Conservation (phyloP, 1,284 basidiomycete species). For the Tilletia setariae region DNA sequence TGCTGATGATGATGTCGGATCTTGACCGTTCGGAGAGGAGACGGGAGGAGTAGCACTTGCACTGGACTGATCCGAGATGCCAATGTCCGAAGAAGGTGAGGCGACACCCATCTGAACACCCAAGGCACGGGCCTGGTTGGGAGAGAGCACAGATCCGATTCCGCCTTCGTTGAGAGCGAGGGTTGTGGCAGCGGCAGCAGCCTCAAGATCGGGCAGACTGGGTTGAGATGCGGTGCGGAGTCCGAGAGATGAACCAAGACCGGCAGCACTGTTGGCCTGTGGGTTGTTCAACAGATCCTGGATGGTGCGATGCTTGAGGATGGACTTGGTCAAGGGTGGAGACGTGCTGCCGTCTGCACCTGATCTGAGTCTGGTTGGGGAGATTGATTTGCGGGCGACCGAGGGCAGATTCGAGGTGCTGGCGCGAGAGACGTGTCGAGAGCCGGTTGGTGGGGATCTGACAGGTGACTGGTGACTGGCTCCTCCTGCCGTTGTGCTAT, state of each 20-base stretch:
- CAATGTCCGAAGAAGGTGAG: background rate
- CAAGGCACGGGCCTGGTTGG: background rate
- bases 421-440: too few species aligned
- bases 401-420: too few species aligned
- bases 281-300: slow-evolving; percentile 70
- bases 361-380: too few species aligned
- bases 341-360: too few species aligned
- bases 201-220: slow-evolving; percentile 36
- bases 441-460: too few species aligned
- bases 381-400: too few species aligned
- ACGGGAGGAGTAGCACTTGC: too few species aligned
- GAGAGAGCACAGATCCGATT: background rate
- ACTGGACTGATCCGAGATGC: too few species aligned
- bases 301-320: slow-evolving; percentile 91
- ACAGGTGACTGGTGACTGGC: too few species aligned
- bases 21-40: too few species aligned
- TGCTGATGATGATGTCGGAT: too few species aligned
- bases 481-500: too few species aligned
- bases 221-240: slow-evolving; percentile 59
- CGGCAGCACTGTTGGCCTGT: slow-evolving; percentile 50
- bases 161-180: background rate
- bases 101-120: background rate
- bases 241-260: slow-evolving; percentile 44
- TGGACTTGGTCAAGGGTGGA: slow-evolving; percentile 77
- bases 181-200: slow-evolving; percentile 29